phyloP scores from a whole-genome alignment of 2,329 filamentous ascomycete genomes.

The Pseudogymnoascus verrucosus region DNA sequence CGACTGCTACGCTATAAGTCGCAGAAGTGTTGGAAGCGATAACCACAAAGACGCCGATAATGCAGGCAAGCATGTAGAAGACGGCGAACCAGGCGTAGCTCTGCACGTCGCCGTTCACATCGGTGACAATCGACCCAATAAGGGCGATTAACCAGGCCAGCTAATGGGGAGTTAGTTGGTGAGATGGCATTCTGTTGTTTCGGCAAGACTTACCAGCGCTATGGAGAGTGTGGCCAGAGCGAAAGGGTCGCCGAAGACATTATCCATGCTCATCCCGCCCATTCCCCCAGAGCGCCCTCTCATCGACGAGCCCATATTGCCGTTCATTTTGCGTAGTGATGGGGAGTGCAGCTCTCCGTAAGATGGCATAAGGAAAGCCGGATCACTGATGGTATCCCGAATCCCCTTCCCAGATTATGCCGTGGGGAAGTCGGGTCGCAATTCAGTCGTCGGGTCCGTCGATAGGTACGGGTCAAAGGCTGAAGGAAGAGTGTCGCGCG shows the following conservation, averaged over 20 bases:
- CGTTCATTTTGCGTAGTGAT: conserved; percentile 75
- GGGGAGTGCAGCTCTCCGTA: conserved; percentile 68
- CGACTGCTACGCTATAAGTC: conserved; percentile 86
- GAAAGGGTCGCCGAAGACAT: conserved; percentile 94
- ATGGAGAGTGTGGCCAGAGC: conserved; percentile 92
- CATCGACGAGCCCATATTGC: conserved; percentile 44
- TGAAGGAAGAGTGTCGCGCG: background rate
- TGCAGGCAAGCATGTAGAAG: conserved; percentile 77
- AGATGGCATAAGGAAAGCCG: conserved; percentile 49
- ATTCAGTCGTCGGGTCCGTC: background rate
- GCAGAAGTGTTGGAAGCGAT: conserved; percentile 77
- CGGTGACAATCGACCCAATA: conserved; percentile 62
- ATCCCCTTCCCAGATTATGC: conserved; percentile 4
- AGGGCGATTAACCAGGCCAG: conserved; percentile 94
- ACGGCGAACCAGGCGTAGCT: conserved; percentile 90
- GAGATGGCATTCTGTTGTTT: background rate
- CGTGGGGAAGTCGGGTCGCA: background rate
- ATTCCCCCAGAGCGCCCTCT: conserved; percentile 42
- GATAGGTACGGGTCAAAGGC: background rate
- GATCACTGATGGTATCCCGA: conserved; percentile 1
- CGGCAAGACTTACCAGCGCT: conserved; percentile 58
- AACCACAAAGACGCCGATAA: conserved; percentile 70
- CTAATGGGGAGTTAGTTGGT: conserved; percentile 38
- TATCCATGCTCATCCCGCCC: conserved; percentile 64
- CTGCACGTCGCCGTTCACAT: conserved; percentile 37